Conservation (phyloP, 345 rosid genomes). For the Clausena lansium region DNA sequence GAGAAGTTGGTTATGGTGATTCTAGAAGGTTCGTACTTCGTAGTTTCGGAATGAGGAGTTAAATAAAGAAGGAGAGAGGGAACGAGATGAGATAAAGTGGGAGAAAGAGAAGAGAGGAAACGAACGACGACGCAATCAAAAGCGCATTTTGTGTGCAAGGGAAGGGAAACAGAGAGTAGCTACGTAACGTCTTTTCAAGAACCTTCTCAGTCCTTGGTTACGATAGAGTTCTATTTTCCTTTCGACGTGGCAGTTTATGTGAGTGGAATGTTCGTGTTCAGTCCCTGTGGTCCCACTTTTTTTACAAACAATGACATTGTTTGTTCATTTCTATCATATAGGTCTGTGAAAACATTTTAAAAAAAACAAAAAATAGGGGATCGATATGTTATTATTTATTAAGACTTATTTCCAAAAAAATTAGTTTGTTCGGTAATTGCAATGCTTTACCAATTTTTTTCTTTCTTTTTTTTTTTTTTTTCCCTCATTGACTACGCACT, state of each 20-base stretch:
- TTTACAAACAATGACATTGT: too few relatives aligned
- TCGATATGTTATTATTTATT: too few relatives aligned
- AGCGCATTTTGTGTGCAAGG: neutral
- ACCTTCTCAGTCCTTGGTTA: conserved; percentile 42
- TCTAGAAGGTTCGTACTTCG: conserved; percentile 41
- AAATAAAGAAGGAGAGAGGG: neutral
- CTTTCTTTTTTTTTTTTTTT: too few relatives aligned
- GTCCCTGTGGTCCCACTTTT: too few relatives aligned
- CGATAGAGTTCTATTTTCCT: neutral
- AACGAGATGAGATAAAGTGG: neutral
- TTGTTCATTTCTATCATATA: too few relatives aligned
- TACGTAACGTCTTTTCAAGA: conserved; percentile 43
- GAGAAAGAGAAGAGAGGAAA: neutral
- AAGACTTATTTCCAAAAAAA: too few relatives aligned
- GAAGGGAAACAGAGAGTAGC: conserved; percentile 34
- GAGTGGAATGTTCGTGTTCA: neutral
- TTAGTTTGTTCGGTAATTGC: too few relatives aligned
- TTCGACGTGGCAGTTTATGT: conserved; percentile 12
- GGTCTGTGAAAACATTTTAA: too few relatives aligned
- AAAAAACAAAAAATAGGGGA: too few relatives aligned
- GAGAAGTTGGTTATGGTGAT: neutral
- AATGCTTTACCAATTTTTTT: too few relatives aligned
- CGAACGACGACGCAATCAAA: neutral
- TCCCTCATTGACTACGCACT: too few relatives aligned
- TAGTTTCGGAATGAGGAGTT: neutral